Evolutionary conservation across 306 rosid species (phyloP).

Genomic region (Amphicarpaea edgeworthii): DNA sequence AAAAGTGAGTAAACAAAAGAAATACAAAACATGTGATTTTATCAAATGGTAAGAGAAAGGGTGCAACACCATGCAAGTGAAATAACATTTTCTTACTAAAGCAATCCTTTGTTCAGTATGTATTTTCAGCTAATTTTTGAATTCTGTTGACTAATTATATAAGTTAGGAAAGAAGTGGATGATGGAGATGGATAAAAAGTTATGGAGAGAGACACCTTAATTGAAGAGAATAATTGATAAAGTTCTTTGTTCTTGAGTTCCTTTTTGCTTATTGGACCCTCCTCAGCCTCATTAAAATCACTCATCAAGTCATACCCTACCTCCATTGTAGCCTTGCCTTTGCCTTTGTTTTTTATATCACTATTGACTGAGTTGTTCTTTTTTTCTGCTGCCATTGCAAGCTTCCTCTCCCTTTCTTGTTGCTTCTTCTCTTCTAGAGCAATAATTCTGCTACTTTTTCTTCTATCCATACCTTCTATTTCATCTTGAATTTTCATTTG

Average conservation of each 20-base stretch:
- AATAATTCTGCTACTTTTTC: conserved; percentile 50
- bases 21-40: neutral
- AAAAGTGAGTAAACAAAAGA: neutral
- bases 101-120: too few species aligned
- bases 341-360: neutral
- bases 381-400: neutral
- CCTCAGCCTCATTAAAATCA: neutral
- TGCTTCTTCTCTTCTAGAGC: conserved; percentile 43
- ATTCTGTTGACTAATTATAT: too few species aligned
- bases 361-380: neutral
- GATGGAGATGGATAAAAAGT: neutral
- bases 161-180: neutral
- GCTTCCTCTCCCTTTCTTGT: conserved; percentile 19
- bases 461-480: neutral
- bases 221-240: conserved; percentile 24
- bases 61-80: neutral
- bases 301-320: neutral
- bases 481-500: conserved; percentile 4
- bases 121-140: too few species aligned
- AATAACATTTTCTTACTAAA: neutral
- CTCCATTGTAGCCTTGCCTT: conserved; percentile 10
- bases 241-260: conserved; percentile 5
- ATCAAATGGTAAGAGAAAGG: neutral
- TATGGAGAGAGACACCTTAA: conserved; percentile 34
- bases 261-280: neutral